Evolutionary conservation across 1,139 yeast genomes (phyloP), one percentile per base, ranked within the genome.

Genomic region (Geotrichum bryndzae): DNA sequence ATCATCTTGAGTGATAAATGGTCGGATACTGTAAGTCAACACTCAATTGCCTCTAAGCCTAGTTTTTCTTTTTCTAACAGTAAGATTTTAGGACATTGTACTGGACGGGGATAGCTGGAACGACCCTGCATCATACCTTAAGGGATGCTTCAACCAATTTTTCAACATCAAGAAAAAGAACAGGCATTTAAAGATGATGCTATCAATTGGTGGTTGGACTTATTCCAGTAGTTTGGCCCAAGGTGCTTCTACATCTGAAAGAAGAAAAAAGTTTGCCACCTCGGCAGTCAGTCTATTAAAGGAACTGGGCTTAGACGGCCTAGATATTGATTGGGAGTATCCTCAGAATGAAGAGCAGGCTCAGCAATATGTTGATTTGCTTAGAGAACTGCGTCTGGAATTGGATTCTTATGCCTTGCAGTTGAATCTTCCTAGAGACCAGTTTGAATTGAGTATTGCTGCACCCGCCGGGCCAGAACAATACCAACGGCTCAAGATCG

Each of bases 271-370:
- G 0, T 90, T 92, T 73, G 82, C 85, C 2, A 63, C 69, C 0
- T 78, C 87, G 1, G 77, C 86, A 0, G 78, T 82, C 0, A 73
- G 74, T 0, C 73, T 82, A 41, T 77, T 90, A 69, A 66, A 74
- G 2, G 75, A 79, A 58, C 81, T 84, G 69, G 87, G 89, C 0
- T 85, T 94, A 69, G 98, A 94, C 72, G 98, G 99, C 0, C 78
- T 94, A 58, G 99, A 94, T 72, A 76, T 94, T 46, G 99, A 94
- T 74, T 94, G 97, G 97, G 99, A 94, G 72, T 92, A 87, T 67
- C 96, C 97, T 0, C 72, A 75, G 27, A 78, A 74, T 53, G 67
- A 68, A 2, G 68, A 71, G 0, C 86, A 89, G 64, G 84, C 84
- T 0, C 61, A 67, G 0, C 71, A 73, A 57, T 80, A 85, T 63